Conservation (phyloP, 495 filamentous ascomycete genomes). For the Sporormia fimetaria region DNA sequence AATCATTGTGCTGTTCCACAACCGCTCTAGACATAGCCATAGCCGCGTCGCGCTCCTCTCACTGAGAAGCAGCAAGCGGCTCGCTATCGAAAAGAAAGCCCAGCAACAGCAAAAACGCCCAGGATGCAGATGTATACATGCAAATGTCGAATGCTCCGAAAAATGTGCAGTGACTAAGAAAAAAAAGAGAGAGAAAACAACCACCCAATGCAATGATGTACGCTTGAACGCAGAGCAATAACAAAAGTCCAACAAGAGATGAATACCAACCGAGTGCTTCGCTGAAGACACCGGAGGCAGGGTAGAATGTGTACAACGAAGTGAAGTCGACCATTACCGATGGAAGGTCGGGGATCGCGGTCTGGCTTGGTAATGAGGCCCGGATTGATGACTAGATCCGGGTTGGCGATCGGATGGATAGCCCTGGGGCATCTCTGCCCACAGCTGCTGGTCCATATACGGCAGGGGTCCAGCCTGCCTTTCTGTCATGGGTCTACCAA, state of each 20-base stretch:
- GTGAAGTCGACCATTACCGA: slow-evolving; percentile 3
- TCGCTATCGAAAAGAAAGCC: no score
- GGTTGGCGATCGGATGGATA: no score
- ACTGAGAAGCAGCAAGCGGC: no score
- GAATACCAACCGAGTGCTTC: not conserved
- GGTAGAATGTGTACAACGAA: not conserved
- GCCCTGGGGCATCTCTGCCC: slow-evolving; percentile 9
- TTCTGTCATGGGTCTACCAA: slow-evolving; percentile 64
- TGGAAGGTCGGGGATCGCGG: slow-evolving; percentile 20
- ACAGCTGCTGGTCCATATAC: slow-evolving; percentile 40
- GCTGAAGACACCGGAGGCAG: not conserved
- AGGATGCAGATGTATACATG: no score
- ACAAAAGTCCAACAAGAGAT: not conserved
- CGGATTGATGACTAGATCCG: no score
- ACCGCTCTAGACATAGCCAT: no score
- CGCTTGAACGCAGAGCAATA: slow-evolving; percentile 22
- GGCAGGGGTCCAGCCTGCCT: slow-evolving; percentile 73
- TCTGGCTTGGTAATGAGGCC: slow-evolving; percentile 19
- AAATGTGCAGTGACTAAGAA: not conserved
- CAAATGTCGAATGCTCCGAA: not conserved
- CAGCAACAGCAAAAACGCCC: no score
- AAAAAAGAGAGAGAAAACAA: not conserved
- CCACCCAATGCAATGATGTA: slow-evolving; percentile 24
- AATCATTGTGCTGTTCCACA: no score
- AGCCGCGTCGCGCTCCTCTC: no score